phyloP scores from a whole-genome alignment of 2,329 filamentous ascomycete species.

The Laburnicola sp. region DNA sequence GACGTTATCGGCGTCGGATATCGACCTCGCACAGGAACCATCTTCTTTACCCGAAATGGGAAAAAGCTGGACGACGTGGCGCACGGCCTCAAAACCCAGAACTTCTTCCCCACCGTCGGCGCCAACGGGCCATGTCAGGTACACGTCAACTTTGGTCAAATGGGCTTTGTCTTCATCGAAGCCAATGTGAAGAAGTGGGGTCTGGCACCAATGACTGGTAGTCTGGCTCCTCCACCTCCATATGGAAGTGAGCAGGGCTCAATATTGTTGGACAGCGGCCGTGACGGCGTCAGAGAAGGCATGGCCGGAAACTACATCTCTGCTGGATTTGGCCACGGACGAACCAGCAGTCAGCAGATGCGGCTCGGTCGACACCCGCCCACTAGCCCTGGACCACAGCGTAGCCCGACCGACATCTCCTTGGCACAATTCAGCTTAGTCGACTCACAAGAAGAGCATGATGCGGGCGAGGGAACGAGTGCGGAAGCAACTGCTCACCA shows the following conservation, averaged over 20 bases:
- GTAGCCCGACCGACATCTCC: constrained; percentile 94
- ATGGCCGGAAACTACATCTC: constrained; percentile 55
- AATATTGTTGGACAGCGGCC: constrained; percentile 85
- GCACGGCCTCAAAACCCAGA: constrained; percentile 89
- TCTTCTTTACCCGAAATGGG: constrained; percentile 98
- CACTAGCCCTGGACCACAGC: constrained; percentile 82
- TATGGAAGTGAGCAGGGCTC: constrained; percentile 97
- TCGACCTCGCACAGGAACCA: constrained; percentile 85
- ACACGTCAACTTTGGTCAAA: constrained; percentile 97
- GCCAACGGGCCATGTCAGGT: constrained; percentile 90
- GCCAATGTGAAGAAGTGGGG: constrained; percentile 99
- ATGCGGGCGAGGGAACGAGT: constrained; percentile 74
- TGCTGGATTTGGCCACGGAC: constrained; percentile 61
- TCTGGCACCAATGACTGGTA: constrained; percentile 91
- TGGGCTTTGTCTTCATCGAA: constrained; percentile 98
- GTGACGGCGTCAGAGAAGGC: constrained; percentile 57
- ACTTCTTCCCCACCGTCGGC: constrained; percentile 97
- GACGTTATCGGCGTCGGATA: constrained; percentile 97
- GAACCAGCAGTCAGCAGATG: constrained; percentile 77
- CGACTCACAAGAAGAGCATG: constrained; percentile 59
- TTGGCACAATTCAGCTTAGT: constrained; percentile 80
- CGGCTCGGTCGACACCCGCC: constrained; percentile 68
- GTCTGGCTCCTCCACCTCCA: constrained; percentile 88
- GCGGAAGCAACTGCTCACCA: constrained; percentile 29
- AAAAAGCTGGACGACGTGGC: constrained; percentile 95